Evolutionary conservation across 306 rosid genomes (phyloP).

Genomic region (Cucurbita argyrosperma): DNA sequence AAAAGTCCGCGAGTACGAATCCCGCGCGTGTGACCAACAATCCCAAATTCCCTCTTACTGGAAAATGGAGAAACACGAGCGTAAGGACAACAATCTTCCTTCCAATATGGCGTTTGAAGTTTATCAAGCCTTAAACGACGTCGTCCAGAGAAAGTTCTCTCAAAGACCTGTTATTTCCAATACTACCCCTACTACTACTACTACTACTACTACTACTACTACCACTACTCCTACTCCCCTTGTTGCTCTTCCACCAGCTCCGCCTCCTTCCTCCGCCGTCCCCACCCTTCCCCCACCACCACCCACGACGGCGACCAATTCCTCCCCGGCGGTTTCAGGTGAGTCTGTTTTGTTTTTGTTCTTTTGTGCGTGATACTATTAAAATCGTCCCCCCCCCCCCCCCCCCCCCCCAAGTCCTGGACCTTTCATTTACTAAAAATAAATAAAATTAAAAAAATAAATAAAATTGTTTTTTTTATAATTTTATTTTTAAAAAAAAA

Average conservation of each 20-base stretch:
- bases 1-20: slow-evolving; percentile 46
- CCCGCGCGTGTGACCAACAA: slow-evolving; percentile 14
- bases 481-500: not conserved
- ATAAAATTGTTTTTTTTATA: not conserved
- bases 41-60: slow-evolving; percentile 32
- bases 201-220: too few species aligned
- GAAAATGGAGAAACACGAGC: slow-evolving; percentile 35
- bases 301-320: not conserved
- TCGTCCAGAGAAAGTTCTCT: slow-evolving; percentile 29
- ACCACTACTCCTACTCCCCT: not conserved
- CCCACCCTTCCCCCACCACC: slow-evolving; percentile 2
- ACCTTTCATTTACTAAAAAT: not conserved
- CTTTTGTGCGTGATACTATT: not conserved
- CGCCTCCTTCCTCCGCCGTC: slow-evolving; percentile 1
- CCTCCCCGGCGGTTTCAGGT: slow-evolving; percentile 9
- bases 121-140: slow-evolving; percentile 36
- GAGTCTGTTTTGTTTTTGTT: not conserved
- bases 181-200: not conserved
- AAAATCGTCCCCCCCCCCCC: not conserved
- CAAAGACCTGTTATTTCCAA: not conserved
- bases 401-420: not conserved
- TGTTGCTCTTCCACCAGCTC: not conserved
- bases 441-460: not conserved
- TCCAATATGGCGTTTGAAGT: slow-evolving; percentile 41
- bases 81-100: slow-evolving; percentile 36